Conservation (phyloP, 2,329 filamentous ascomycete genomes). For the Akanthomyces lecanii region DNA sequence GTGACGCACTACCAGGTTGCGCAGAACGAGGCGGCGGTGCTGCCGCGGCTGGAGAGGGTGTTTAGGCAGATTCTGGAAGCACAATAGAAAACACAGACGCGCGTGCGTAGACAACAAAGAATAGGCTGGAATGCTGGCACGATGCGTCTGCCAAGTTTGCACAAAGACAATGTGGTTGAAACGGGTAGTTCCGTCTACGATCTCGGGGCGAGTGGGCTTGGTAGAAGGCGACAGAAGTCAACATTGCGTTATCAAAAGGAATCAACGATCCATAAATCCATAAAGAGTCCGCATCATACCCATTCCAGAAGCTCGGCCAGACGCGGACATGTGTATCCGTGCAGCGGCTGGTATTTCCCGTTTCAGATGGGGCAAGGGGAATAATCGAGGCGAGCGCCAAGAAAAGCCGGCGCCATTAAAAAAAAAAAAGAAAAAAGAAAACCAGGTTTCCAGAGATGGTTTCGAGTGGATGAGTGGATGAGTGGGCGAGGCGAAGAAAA, state of each 20-base stretch:
- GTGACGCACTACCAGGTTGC: slow-evolving; percentile 60
- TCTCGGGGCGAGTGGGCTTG: too few species aligned
- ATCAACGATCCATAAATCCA: not conserved
- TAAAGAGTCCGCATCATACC: too few species aligned
- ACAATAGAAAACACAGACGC: not conserved
- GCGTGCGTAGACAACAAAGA: too few species aligned
- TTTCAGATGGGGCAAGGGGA: not conserved
- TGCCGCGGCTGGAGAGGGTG: slow-evolving; percentile 52
- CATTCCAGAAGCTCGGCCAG: not conserved
- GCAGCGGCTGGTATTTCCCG: not conserved
- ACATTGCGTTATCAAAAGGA: not conserved
- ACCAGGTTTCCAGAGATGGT: not conserved
- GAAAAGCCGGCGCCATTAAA: not conserved
- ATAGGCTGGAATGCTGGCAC: too few species aligned
- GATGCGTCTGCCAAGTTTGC: too few species aligned
- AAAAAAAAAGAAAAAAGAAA: too few species aligned
- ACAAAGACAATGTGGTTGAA: too few species aligned
- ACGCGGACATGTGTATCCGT: not conserved
- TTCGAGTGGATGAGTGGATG: too few species aligned
- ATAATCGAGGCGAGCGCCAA: too few species aligned
- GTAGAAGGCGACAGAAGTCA: too few species aligned
- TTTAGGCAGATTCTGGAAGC: slow-evolving; percentile 39
- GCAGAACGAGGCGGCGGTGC: slow-evolving; percentile 53
- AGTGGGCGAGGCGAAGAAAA: not conserved
- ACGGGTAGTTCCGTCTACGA: too few species aligned